Evolutionary conservation across 208 protist genomes (phyloP).

Genomic region (Acanthamoeba comandoni): DNA sequence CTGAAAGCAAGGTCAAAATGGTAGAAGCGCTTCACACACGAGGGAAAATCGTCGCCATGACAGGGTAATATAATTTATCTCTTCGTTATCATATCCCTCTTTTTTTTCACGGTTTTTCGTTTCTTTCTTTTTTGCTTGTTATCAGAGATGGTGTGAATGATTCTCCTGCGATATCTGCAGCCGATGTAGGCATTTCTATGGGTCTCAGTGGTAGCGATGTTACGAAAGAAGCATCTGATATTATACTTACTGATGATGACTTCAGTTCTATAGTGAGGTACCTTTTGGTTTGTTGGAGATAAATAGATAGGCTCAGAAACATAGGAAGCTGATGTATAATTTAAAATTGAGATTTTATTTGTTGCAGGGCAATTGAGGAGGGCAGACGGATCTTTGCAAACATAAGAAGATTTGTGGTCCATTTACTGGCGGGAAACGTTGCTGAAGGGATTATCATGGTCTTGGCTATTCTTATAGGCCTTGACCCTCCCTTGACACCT

Average conservation of each 20-base stretch:
- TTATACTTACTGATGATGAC: conserved; percentile 92
- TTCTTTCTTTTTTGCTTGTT: too few species aligned
- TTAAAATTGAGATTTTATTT: too few species aligned
- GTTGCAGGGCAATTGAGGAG: conserved; percentile 87
- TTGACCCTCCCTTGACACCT: conserved; percentile 79
- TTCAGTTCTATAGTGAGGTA: conserved; percentile 91
- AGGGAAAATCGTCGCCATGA: conserved; percentile 91
- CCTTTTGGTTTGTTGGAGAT: too few species aligned
- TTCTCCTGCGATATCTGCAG: conserved; percentile 90
- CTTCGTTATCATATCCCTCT: too few species aligned
- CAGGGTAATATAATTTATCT: too few species aligned
- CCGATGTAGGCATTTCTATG: conserved; percentile 93
- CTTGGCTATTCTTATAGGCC: conserved; percentile 74
- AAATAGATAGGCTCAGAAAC: too few species aligned
- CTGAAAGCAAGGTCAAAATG: conserved; percentile 83
- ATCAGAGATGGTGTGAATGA: conserved; percentile 93
- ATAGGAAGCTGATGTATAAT: too few species aligned
- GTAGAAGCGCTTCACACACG: conserved; percentile 16
- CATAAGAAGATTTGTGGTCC: conserved; percentile 92
- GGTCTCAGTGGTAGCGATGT: conserved; percentile 88
- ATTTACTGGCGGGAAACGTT: conserved; percentile 87
- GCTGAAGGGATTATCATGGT: conserved; percentile 75
- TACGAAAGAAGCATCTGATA: conserved; percentile 88
- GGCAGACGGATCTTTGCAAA: conserved; percentile 93
- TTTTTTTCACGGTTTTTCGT: too few species aligned